Evolutionary conservation across 176 grass and related monocot genomes (phyloP).

Genomic region (Typha latifolia): DNA sequence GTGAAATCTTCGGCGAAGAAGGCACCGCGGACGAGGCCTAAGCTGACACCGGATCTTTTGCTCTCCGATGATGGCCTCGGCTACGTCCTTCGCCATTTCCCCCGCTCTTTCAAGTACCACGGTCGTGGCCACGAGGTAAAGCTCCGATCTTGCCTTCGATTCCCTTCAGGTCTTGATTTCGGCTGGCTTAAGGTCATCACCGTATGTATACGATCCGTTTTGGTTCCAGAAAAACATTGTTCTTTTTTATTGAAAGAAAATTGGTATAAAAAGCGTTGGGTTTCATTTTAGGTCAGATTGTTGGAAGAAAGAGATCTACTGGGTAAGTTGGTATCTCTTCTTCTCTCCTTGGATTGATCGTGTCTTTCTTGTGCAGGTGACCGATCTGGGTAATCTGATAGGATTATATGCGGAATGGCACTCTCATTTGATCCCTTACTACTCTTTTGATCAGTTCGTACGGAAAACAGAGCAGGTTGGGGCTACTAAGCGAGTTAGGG

Average conservation of each 20-base stretch:
- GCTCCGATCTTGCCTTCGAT: constrained; percentile 1
- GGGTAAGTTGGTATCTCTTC: neutral
- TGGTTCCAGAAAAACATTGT: too few relatives aligned
- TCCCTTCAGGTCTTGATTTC: constrained; percentile 1
- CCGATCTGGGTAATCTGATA: constrained; percentile 74
- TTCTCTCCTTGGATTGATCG: constrained; percentile 2
- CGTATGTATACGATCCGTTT: too few relatives aligned
- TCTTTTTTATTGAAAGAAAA: too few relatives aligned
- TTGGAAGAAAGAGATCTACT: neutral
- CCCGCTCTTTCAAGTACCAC: constrained; percentile 55
- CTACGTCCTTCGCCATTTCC: constrained; percentile 69
- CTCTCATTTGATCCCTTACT: constrained; percentile 66
- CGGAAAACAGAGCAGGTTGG: constrained; percentile 66
- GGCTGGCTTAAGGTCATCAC: neutral
- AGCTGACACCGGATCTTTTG: constrained; percentile 63
- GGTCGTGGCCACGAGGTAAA: constrained; percentile 57
- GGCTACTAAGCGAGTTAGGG: constrained; percentile 49
- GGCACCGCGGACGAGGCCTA: constrained; percentile 45
- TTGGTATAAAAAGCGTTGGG: too few relatives aligned
- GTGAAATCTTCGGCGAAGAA: constrained; percentile 30
- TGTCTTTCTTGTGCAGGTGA: constrained; percentile 35
- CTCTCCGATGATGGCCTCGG: constrained; percentile 76
- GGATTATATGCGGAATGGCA: constrained; percentile 68
- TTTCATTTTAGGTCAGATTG: too few relatives aligned
- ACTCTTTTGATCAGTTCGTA: constrained; percentile 81